Evolutionary conservation across 148 eudicot species (phyloP), one percentile per base, ranked within the genome.

Genomic region (Cornus florida): DNA sequence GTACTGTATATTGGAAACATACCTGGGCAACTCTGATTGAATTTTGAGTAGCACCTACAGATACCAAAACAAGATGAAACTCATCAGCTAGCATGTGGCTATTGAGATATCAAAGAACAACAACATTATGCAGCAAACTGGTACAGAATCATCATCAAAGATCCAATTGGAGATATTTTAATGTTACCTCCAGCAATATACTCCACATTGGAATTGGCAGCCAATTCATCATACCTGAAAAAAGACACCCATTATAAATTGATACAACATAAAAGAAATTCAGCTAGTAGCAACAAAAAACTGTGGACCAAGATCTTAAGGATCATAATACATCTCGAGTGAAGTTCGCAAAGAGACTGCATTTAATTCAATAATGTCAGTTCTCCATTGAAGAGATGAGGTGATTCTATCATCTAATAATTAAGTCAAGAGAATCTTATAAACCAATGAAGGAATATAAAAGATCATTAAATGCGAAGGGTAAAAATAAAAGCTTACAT

Each of bases 21-120:
- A 96, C 99, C 94, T 96, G 99, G 50, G 98, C 98, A 70, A 96
- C 93, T 88, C 97, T 91, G 72, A 96, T 93, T 20, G 99, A 86
- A 78, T 96, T 96, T 76, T 96, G 99, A 59, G 99, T 96, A 75
- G 99, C 95, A 89, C 99, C 98, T 95, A 90, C 77, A 83, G 65
- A 66, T 19, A 41, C 2, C 12, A 20, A 38, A 2, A 17, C 59
- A n/a, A 53, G 56, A 22, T 19, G 22, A 31, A 19, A 19, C 17
- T 53, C 17, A 14, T 53, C 71, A 32, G 24, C 70, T 60, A 35
- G 32, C 50, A 43, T 65, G 46, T 32, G 22, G 48, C 32, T 53
- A 53, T 14, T 13, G 53, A 53, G 16, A 53, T 53, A 53, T 62
- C 66, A n/a, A 14, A 28, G 23, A 71, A 72, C 28, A 22, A 28